Evolutionary conservation across 169 alveolate species (phyloP), one percentile per base, ranked within the genome.

Genomic region (Eimeria sp.): DNA sequence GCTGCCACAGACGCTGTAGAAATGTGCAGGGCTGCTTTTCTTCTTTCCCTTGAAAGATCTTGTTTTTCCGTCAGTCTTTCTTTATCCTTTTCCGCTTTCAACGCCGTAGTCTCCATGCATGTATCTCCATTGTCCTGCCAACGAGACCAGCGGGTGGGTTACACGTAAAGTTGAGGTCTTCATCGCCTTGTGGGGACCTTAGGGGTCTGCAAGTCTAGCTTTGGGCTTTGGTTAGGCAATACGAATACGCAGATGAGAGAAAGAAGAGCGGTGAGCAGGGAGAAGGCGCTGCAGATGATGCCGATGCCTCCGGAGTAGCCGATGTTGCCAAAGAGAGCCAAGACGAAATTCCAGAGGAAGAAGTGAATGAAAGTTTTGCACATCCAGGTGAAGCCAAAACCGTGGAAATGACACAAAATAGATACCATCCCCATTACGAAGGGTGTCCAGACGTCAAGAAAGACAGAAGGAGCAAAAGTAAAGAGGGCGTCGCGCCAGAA

Each of bases 221-320:
- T 56, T 16, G 95, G 85, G 60, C 80, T 16, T 14, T 88, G 56
- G n/a, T 46, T 43, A 20, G 76, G 95, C 64, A 71, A 18, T 8
- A 95, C 20, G 62, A 83, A 62, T 6, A 58, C 52, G 88, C 95
- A 85, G 33, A 95, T 95, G 20, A 95, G 71, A 8, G 95, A 83
- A 33, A 95, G 95, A 6, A 95, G 83, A 14, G 96, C 66, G n/a
- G 93, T 82, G 30, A 95, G 90, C 25, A 95, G 74, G 10, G 96
- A 56, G 85, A 95, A 83, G 27, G 95, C 89, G 33, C 95, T 78
- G 85, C 82, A 88, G 60, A 95, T 85, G 85, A 95, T 85, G 30
- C 96, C 96, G 25, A 95, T 78, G 3, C 96, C 96, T 2, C 96
- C 96, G 4, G 94, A 87, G 54, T 95, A 95, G 18, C 96, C 96